Base-by-base conservation (phyloP, 1,139 yeast species). In the Sugiyamaella xylanicola region DNA sequence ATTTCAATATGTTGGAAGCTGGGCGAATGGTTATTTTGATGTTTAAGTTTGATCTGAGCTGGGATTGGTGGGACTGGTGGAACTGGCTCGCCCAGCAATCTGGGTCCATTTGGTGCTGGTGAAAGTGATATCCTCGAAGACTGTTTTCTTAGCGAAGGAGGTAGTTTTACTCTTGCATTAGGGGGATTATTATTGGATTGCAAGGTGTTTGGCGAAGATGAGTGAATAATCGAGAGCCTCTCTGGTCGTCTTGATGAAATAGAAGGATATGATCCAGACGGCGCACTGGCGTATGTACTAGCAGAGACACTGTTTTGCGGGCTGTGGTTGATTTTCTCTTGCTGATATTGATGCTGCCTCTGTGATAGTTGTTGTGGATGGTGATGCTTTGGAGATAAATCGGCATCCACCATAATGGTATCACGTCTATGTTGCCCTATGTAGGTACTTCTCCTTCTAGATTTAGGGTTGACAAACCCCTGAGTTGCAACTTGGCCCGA, bases 21-120 rank as follows among this genome's bases (percentile, higher is more conserved):
- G 13, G 40, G 32, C n/a, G n/a, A 13, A 22, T 40, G 15, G 13
- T 32, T 19, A 15, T 13, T 20, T 13, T 22, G 7, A 17, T n/a
- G 13, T 2, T 15, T 15, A 2, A 36, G 27, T 48, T 53, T 47
- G n/a, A 63, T 55, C 43, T 63, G 66, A 11, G 56, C 61, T n/a
- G 66, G 66, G 36, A 64, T 17, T 9, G 63, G 64, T 11, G 67
- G 66, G 2, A 64, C 66, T 9, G 65, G 66, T 4, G 67, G 67
- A 8, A 60, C 39, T 11, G 52, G 25, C 21, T 41, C 46, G 3
- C 45, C 44, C 2, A 48, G 13, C 15, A 39, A 17, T 41, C 52
- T 40, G 19, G 47, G 52, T 7, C 41, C 46, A n/a, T 41, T 41
- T 9, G 46, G 47, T 20, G 9, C 41, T 17, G 52, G 52, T 9